Conservation (phyloP, 163 green algal genomes). For the Chloromonas sp. region DNA sequence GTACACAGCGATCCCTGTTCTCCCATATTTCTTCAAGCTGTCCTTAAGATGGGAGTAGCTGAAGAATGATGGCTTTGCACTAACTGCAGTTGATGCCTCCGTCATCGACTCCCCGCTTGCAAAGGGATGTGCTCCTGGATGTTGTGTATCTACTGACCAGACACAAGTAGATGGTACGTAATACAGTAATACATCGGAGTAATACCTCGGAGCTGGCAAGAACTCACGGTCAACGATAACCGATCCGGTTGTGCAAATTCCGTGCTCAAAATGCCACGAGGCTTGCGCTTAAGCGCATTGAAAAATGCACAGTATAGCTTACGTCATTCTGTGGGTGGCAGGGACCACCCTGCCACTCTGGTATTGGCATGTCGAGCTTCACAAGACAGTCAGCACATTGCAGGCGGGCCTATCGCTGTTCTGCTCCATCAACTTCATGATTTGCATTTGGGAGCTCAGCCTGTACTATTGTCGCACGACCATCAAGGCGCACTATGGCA, state of each 20-base stretch:
- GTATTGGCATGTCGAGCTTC: neutral
- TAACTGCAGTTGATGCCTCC: no score
- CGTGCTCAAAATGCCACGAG: no score
- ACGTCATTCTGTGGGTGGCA: constrained; percentile 1
- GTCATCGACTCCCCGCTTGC: no score
- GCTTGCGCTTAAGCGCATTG: no score
- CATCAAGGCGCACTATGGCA: constrained; percentile 10
- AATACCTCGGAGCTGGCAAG: no score
- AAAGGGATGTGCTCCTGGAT: no score
- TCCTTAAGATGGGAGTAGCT: constrained; percentile 15
- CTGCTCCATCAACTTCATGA: constrained; percentile 15
- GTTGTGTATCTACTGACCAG: no score
- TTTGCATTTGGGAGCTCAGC: constrained; percentile 24
- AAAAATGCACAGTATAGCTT: neutral
- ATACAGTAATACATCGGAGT: no score
- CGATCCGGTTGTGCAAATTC: no score
- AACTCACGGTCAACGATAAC: no score
- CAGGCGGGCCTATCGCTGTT: constrained; percentile 12
- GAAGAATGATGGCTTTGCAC: neutral
- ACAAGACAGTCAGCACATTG: neutral
- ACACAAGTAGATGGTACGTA: no score
- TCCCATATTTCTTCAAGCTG: constrained; percentile 39
- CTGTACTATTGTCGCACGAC: constrained; percentile 11
- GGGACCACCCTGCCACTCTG: neutral
- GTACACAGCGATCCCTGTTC: constrained; percentile 34